A percentile compares a stretch with the other conserved stretches of the same genome.
phyloP scores from a whole-genome alignment of 805 yeast genomes.

The Candida qinlingensis region DNA sequence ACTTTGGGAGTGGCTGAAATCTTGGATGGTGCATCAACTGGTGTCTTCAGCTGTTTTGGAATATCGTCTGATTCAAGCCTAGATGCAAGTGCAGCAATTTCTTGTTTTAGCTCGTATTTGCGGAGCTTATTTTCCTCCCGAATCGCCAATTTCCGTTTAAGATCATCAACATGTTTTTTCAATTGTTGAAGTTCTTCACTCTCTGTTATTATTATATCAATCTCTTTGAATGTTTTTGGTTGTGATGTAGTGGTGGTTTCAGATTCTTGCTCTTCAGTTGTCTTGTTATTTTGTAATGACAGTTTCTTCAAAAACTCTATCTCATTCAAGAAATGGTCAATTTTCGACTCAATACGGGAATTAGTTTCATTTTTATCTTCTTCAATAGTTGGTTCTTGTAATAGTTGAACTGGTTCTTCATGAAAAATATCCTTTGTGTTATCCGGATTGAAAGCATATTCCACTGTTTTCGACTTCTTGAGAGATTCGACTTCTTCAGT shows the following conservation, averaged over 20 bases:
- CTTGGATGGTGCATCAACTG: not conserved
- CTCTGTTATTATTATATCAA: conserved; percentile 30
- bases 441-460: conserved; percentile 11
- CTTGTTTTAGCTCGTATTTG: conserved; percentile 26
- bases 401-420: not conserved
- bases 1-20: not conserved
- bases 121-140: conserved; percentile 32
- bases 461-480: not conserved
- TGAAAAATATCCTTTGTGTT: conserved; percentile 16
- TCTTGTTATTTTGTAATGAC: conserved; percentile 1
- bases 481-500: conserved; percentile 10
- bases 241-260: not conserved
- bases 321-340: conserved; percentile 18
- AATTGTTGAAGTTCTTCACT: conserved; percentile 29
- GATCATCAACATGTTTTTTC: conserved; percentile 28
- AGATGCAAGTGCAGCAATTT: not conserved
- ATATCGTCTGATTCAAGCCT: conserved; percentile 5
- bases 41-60: conserved; percentile 5
- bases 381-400: not conserved
- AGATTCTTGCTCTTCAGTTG: not conserved
- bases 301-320: conserved; percentile 18
- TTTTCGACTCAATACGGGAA: conserved; percentile 8
- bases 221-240: conserved; percentile 20
- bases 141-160: conserved; percentile 27
- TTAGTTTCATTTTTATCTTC: not conserved